Percentiles rank a stretch among this genome's conserved stretches.
Conservation (phyloP, 345 rosid species). For the Streptanthus diversifolius region DNA sequence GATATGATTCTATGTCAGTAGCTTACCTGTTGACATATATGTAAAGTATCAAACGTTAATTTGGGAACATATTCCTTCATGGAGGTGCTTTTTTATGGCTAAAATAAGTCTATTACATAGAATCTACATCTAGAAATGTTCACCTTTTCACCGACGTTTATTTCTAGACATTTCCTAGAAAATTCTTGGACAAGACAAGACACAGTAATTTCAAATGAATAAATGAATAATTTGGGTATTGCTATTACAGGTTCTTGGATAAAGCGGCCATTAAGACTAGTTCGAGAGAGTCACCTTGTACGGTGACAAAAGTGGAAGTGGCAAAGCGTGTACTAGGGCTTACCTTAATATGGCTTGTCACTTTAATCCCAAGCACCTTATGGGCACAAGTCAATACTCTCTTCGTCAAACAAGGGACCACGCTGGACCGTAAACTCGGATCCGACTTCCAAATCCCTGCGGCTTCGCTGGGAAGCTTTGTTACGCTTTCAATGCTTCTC, state of each 20-base stretch:
- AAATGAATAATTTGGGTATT: neutral
- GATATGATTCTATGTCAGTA: neutral
- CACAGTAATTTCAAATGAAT: conserved; percentile 3
- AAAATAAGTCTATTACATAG: neutral
- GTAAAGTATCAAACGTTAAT: neutral
- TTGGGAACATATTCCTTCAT: conserved; percentile 7
- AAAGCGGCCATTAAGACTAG: conserved; percentile 69
- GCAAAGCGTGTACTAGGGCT: conserved; percentile 70
- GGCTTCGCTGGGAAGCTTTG: conserved; percentile 75
- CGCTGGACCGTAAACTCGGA: conserved; percentile 60
- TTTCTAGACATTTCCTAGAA: neutral
- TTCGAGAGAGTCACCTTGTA: conserved; percentile 45
- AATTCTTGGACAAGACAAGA: conserved; percentile 7
- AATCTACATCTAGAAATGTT: conserved; percentile 3
- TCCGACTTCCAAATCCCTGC: conserved; percentile 69
- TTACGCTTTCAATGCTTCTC: conserved; percentile 80
- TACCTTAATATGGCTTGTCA: conserved; percentile 69
- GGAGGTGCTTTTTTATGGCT: neutral
- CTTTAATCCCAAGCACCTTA: conserved; percentile 73
- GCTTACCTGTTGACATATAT: neutral
- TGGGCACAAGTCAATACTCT: conserved; percentile 95
- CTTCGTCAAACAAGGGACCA: conserved; percentile 89
- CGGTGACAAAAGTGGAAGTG: conserved; percentile 83
- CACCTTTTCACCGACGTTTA: conserved; percentile 1
- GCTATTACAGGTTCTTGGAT: conserved; percentile 63